Conservation (phyloP, 805 yeast species). For the Saccharomycopsis guyanensis region DNA sequence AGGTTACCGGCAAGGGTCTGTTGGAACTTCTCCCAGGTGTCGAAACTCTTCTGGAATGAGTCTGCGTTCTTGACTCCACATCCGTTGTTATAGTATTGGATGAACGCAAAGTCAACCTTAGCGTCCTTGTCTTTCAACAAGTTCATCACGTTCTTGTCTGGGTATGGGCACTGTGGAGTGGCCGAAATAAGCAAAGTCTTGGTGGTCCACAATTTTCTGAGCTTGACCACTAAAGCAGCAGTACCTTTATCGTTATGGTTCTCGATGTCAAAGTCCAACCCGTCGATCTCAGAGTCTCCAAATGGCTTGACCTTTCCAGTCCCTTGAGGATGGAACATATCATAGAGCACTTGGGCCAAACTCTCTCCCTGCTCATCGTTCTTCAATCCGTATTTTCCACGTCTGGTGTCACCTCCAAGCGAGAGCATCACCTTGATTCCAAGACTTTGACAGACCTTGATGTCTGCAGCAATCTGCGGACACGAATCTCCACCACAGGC, state of each 20-base stretch:
- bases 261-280: constrained; percentile 21
- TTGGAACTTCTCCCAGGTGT: constrained; percentile 44
- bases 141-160: constrained; percentile 42
- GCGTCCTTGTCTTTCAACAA: constrained; percentile 31
- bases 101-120: constrained; percentile 49
- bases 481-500: constrained; percentile 28
- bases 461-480: constrained; percentile 53
- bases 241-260: constrained; percentile 40
- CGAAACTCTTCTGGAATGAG: constrained; percentile 31
- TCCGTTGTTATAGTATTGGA: constrained; percentile 54
- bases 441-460: constrained; percentile 58
- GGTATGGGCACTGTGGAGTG: constrained; percentile 63
- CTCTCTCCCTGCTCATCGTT: constrained; percentile 67
- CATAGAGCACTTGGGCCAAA: constrained; percentile 54
- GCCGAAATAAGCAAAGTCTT: constrained; percentile 54
- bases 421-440: constrained; percentile 77
- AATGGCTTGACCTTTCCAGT: constrained; percentile 30
- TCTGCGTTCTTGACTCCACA: constrained; percentile 10
- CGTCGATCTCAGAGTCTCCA: constrained; percentile 20
- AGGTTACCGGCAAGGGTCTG: constrained; percentile 37
- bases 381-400: constrained; percentile 69
- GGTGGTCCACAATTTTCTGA: constrained; percentile 32
- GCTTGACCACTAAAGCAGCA: constrained; percentile 36
- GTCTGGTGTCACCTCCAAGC: constrained; percentile 62
- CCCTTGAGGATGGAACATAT: constrained; percentile 45